Evolutionary conservation across 768 basidiomycete genomes (phyloP).

Genomic region (Lactifluus piperatus): DNA sequence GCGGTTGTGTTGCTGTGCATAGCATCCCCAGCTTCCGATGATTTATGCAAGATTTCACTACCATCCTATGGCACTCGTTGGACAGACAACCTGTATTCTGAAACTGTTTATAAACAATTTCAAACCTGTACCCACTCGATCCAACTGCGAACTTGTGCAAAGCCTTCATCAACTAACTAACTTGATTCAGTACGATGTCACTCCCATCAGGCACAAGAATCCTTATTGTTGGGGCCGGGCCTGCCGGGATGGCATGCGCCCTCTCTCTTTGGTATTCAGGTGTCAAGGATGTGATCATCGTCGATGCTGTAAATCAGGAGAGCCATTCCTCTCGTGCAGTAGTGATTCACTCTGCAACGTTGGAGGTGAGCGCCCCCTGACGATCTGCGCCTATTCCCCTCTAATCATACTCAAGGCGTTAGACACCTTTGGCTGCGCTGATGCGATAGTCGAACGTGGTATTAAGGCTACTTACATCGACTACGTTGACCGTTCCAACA

Average conservation of each 20-base stretch:
- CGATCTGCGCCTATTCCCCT: constrained; percentile 16
- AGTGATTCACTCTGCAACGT: constrained; percentile 42
- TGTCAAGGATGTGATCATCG: constrained; percentile 34
- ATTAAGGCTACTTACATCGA: constrained; percentile 25
- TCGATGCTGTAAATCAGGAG: constrained; percentile 31
- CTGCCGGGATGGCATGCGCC: constrained; percentile 39
- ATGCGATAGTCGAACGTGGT: constrained; percentile 32
- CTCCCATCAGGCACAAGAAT: constrained; percentile 32
- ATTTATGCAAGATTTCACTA: background rate
- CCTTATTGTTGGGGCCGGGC: constrained; percentile 44
- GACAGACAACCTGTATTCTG: no score
- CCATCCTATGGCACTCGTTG: background rate
- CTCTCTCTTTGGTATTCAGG: constrained; percentile 38
- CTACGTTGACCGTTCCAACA: constrained; percentile 26
- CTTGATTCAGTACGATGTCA: no score
- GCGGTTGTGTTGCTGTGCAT: no score
- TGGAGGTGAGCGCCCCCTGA: constrained; percentile 33
- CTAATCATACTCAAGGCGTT: constrained; percentile 37
- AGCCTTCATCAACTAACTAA: no score
- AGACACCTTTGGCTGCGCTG: constrained; percentile 36
- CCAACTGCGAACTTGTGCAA: no score
- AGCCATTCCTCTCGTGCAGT: constrained; percentile 37
- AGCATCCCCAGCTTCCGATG: no score
- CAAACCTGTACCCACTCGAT: no score
- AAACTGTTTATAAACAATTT: no score